Conservation (phyloP, 2,329 filamentous ascomycete genomes). For the Monilinia laxa region DNA sequence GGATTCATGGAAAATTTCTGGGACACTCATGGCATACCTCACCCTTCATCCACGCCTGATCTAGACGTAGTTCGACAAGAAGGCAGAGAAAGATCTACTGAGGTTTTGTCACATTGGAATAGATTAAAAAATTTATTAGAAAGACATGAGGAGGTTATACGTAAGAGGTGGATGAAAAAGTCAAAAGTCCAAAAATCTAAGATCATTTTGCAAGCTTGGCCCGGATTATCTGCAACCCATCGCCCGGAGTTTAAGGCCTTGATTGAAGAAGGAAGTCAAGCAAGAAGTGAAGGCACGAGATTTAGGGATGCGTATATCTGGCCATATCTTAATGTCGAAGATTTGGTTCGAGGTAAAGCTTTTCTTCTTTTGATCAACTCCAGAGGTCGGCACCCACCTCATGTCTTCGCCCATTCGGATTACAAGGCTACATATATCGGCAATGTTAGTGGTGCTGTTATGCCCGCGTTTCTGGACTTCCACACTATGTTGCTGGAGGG, state of each 20-base stretch:
- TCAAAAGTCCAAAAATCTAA: conserved; percentile 45
- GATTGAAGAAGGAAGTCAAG: conserved; percentile 30
- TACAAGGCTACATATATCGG: conserved; percentile 41
- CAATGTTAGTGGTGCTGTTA: conserved; percentile 30
- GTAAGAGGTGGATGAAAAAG: conserved; percentile 58
- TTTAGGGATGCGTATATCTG: conserved; percentile 47
- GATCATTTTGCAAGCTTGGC: conserved; percentile 51
- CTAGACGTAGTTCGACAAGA: conserved; percentile 22
- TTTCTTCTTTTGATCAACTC: conserved; percentile 54
- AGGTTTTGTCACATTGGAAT: conserved; percentile 24
- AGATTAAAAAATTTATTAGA: conserved; percentile 44
- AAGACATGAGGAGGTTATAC: conserved; percentile 52
- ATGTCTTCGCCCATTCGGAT: conserved; percentile 51
- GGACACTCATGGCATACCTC: neutral
- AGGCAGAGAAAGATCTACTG: conserved; percentile 23
- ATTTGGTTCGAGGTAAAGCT: conserved; percentile 47
- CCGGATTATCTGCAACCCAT: conserved; percentile 50
- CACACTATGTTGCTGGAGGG: conserved; percentile 43
- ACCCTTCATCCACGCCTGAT: conserved; percentile 15
- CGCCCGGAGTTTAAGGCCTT: conserved; percentile 50
- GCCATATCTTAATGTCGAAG: conserved; percentile 59
- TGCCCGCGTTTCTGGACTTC: conserved; percentile 36
- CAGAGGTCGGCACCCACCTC: conserved; percentile 49
- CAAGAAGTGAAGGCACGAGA: conserved; percentile 29
- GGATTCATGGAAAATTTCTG: neutral